These are phyloP conservation scores for Beauveria scarabaeidicola DNA, from an alignment of 2,329 filamentous ascomycete species.

Conservation along the genomic window DNA sequence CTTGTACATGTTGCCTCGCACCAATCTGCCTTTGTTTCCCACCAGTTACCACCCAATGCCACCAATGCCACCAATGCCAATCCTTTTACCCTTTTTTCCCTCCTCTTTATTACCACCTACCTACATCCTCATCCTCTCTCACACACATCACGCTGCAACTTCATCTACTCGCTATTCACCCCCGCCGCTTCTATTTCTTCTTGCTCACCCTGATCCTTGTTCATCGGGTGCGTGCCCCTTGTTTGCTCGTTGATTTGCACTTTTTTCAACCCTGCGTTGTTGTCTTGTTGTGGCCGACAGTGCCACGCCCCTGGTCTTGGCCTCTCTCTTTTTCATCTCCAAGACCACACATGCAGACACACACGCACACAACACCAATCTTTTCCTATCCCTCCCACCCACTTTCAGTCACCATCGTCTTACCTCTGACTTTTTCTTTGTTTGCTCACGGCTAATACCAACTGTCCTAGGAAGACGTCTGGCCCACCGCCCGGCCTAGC, in stretches of 20 bases:
- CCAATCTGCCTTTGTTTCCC: neutral
- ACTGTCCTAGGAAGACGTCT: neutral
- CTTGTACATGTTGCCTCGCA: neutral
- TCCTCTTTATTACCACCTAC: neutral
- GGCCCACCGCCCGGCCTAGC: slow-evolving; percentile 2
- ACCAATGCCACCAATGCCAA: neutral
- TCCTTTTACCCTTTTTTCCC: slow-evolving; percentile 6
- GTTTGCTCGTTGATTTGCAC: slow-evolving; percentile 10
- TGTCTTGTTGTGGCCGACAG: neutral
- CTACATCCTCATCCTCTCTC: neutral
- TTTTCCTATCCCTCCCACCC: neutral
- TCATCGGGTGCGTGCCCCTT: neutral
- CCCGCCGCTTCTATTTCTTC: neutral
- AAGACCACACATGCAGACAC: neutral
- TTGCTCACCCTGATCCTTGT: neutral
- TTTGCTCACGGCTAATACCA: neutral
- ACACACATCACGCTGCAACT: neutral
- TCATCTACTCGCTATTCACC: neutral
- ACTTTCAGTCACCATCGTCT: neutral
- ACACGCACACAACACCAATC: neutral
- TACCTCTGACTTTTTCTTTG: too few relatives aligned
- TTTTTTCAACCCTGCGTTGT: neutral
- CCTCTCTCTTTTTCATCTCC: neutral
- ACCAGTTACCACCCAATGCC: neutral
- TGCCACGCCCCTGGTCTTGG: neutral